A percentile compares a stretch with the other conserved stretches of the same genome.
Conservation (phyloP, 331 rosid genomes). For the Malus hybrid region DNA sequence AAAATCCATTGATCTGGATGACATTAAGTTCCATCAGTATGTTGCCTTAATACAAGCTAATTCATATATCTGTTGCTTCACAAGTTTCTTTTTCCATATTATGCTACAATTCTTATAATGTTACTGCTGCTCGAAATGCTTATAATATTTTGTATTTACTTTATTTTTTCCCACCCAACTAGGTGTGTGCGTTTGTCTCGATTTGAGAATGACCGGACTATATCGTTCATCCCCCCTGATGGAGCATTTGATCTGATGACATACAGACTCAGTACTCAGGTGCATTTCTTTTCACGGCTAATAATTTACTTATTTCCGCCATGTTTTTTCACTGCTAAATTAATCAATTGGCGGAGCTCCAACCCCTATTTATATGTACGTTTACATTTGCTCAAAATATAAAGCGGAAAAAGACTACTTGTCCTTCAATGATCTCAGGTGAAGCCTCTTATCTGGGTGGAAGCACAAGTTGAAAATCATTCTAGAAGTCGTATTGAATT, state of each 20-base stretch:
- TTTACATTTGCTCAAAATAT: neutral
- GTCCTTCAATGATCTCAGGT: constrained; percentile 13
- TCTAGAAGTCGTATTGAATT: constrained; percentile 37
- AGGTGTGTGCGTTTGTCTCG: constrained; percentile 41
- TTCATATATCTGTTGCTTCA: neutral
- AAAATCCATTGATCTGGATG: constrained; percentile 35
- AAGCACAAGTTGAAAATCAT: constrained; percentile 38
- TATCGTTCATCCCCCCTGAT: constrained; percentile 38
- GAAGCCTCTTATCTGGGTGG: constrained; percentile 37
- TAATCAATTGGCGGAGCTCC: neutral
- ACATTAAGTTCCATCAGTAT: constrained; percentile 33
- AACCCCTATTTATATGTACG: neutral
- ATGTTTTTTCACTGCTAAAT: neutral
- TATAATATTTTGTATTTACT: neutral
- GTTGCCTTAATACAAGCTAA: neutral
- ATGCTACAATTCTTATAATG: too few species aligned
- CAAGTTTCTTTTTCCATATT: too few species aligned
- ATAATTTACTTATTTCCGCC: neutral
- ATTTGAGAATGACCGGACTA: constrained; percentile 36
- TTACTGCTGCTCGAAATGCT: too few species aligned
- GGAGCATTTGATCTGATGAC: constrained; percentile 38
- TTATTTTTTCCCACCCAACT: neutral
- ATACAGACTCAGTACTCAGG: constrained; percentile 39
- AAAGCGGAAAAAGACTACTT: neutral
- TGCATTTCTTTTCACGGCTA: neutral